phyloP scores from a whole-genome alignment of 2,329 filamentous ascomycete species.

The Leptographium galeiforme region DNA sequence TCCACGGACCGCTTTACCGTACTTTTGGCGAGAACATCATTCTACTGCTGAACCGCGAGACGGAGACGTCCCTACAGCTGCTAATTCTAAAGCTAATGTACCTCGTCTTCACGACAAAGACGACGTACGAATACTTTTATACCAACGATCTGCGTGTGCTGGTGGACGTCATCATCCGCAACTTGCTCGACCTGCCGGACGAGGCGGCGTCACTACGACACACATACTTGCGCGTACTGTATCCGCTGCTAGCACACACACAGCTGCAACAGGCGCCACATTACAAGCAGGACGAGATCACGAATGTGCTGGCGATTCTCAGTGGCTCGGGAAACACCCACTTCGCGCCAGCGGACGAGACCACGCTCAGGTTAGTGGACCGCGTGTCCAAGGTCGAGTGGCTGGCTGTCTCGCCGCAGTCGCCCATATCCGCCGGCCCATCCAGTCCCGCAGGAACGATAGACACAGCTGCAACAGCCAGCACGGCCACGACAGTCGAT shows the following conservation, averaged over 20 bases:
- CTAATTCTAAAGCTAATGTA: slow-evolving; percentile 95
- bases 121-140: slow-evolving; percentile 96
- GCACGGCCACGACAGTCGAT: not conserved
- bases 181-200: slow-evolving; percentile 86
- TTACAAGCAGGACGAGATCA: slow-evolving; percentile 82
- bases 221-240: slow-evolving; percentile 86
- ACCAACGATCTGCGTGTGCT: slow-evolving; percentile 92
- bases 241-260: slow-evolving; percentile 81
- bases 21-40: slow-evolving; percentile 98
- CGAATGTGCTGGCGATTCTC: slow-evolving; percentile 61
- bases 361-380: slow-evolving; percentile 62
- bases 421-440: slow-evolving; percentile 2
- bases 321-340: slow-evolving; percentile 53
- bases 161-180: slow-evolving; percentile 89
- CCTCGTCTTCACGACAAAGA: slow-evolving; percentile 80
- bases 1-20: slow-evolving; percentile 68
- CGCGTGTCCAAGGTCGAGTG: slow-evolving; percentile 57
- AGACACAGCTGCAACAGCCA: slow-evolving; percentile 1
- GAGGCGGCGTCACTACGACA: slow-evolving; percentile 68
- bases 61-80: slow-evolving; percentile 83
- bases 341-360: slow-evolving; percentile 70
- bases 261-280: slow-evolving; percentile 76
- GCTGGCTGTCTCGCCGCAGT: slow-evolving; percentile 33
- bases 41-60: slow-evolving; percentile 83
- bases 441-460: slow-evolving; percentile 6